Evolutionary conservation across 108 stramenopile genomes (phyloP).

Genomic region (Cylindrotheca closterium): DNA sequence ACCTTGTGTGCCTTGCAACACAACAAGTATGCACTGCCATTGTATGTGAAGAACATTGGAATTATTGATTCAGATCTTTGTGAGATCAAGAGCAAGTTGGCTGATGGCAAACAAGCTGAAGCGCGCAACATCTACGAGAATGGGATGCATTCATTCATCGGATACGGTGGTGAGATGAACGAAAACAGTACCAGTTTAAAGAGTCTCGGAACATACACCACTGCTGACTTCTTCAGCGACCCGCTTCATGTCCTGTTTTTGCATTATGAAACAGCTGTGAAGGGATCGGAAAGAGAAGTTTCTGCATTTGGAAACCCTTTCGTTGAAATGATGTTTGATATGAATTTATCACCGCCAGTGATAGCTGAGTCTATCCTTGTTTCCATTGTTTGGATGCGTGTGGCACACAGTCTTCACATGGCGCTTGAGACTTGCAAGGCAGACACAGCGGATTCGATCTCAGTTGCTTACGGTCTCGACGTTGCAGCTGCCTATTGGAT

Average conservation of each 20-base stretch:
- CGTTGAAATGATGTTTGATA: constrained; percentile 38
- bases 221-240: constrained; percentile 21
- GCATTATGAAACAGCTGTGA: constrained; percentile 43
- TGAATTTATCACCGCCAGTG: constrained; percentile 21
- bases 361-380: constrained; percentile 43
- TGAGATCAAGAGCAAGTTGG: constrained; percentile 31
- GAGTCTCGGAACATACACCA: neutral
- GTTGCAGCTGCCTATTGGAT: constrained; percentile 75
- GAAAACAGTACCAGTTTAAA: constrained; percentile 15
- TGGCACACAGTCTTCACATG: constrained; percentile 47
- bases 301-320: constrained; percentile 51
- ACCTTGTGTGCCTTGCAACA: neutral
- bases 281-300: constrained; percentile 35
- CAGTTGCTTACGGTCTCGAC: constrained; percentile 58
- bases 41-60: neutral
- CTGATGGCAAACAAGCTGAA: constrained; percentile 4
- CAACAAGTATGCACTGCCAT: neutral
- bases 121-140: constrained; percentile 14
- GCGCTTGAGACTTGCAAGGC: constrained; percentile 38
- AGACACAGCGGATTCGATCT: constrained; percentile 24
- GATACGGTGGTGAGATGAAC: no score
- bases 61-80: constrained; percentile 8
- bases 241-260: constrained; percentile 64
- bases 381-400: constrained; percentile 67
- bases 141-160: no score